These are phyloP conservation scores for Colletotrichum sp. DNA, from an alignment of 2,329 filamentous ascomycete species.

Conservation along the genomic window DNA sequence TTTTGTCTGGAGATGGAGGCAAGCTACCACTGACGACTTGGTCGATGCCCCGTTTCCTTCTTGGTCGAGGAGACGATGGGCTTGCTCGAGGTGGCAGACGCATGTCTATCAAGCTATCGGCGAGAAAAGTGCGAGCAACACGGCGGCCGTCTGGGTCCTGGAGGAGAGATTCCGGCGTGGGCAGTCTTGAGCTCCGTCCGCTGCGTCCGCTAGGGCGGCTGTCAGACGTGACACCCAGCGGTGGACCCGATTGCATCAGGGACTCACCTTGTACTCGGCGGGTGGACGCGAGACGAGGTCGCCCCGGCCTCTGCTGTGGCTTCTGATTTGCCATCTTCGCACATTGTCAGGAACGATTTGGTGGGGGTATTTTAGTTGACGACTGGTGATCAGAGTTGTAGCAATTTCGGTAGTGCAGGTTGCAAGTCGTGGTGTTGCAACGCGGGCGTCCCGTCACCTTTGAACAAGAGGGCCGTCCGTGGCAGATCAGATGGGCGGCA, in stretches of 20 bases:
- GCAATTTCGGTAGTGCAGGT: not conserved
- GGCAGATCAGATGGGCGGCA: not conserved
- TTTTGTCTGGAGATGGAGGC: slow-evolving; percentile 9
- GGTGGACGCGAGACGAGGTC: slow-evolving; percentile 15
- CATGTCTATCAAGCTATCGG: slow-evolving; percentile 15
- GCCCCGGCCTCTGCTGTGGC: not conserved
- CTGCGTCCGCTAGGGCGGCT: not conserved
- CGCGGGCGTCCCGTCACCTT: not conserved
- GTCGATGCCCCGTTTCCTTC: slow-evolving; percentile 7
- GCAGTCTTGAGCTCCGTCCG: slow-evolving; percentile 8
- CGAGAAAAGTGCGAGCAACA: not conserved
- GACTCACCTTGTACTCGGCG: slow-evolving; percentile 10
- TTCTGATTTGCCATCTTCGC: slow-evolving; percentile 3
- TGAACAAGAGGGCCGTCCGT: not conserved
- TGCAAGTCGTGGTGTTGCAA: not conserved
- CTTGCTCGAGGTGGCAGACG: not conserved
- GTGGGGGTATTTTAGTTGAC: not conserved
- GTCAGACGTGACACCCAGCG: slow-evolving; percentile 2
- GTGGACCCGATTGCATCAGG: not conserved
- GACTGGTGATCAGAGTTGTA: not conserved
- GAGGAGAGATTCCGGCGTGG: not conserved
- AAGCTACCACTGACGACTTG: slow-evolving; percentile 2
- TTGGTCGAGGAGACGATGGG: not conserved
- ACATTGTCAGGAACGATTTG: not conserved
- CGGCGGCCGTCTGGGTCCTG: slow-evolving; percentile 1